Evolutionary conservation across 768 basidiomycete genomes (phyloP), one percentile per base, ranked within the genome.

Genomic region (Boletus rufocinnamomeus): DNA sequence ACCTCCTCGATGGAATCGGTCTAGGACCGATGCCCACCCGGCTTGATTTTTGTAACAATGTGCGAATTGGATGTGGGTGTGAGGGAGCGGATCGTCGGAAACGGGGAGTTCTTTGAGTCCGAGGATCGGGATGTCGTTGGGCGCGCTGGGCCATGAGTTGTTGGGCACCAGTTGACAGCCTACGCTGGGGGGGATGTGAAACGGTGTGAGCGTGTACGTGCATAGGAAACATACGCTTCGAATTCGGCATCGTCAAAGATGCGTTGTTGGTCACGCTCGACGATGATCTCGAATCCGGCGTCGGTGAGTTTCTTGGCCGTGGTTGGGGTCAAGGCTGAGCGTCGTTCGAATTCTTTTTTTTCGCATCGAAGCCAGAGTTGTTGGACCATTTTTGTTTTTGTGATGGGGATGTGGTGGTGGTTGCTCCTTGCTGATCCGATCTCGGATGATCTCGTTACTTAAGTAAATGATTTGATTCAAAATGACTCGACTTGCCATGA

Each of bases 61-160:
- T 4, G 95, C 95, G 66, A 98, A 99, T 67, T 97, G 94, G 69
- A 99, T 94, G 75, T 99, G 97, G 3, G 91, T 93, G 75, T 99
- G 97, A 9, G 84, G 86, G 19, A 99, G 78, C 23, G 96, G 90
- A 35, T 86, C 86, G 47, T 83, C 80, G 43, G 93, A 95, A 54
- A 77, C 84, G 25, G 89, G 86, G n/a, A 98, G 85, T 70, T 98
- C 97, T 79, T 99, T 99, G 73, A 99, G 82, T 6, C 97, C 97
- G 66, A 98, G 87, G 74, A 99, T 95, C 44, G 90, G 88, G 35
- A 86, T 75, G 44, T 83, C 74, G 25, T 72, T 74, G 0, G 94
- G 93, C 0, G 95, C 95, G 47, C 68, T 79, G 19, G 91, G 85
- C 96, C 96, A 99, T 11, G 90, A 81, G 69, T 94, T 92, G 75